These are phyloP conservation scores for Boletus rubescentipes DNA, from an alignment of 768 basidiomycete species.

Conservation along the genomic window DNA sequence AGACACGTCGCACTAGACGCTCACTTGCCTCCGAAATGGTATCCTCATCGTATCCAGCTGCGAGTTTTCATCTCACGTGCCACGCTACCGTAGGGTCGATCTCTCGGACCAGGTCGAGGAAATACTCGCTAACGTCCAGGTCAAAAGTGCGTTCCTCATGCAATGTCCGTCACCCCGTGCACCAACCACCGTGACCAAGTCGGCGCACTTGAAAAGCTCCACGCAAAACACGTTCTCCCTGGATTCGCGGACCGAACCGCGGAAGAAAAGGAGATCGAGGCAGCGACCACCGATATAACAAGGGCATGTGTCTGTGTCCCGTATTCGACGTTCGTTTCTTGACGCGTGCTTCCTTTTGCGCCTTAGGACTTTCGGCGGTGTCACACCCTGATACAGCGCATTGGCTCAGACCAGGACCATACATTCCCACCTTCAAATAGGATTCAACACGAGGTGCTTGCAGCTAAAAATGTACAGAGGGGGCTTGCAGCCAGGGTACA, in stretches of 20 bases:
- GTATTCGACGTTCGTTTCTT: conserved; percentile 2
- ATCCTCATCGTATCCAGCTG: conserved; percentile 2
- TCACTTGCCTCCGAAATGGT: conserved; percentile 87
- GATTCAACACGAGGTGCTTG: conserved; percentile 53
- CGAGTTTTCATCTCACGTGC: conserved; percentile 13
- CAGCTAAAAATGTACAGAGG: conserved; percentile 93
- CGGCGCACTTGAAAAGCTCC: conserved; percentile 86
- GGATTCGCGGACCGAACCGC: conserved; percentile 93
- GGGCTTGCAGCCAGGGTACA: conserved; percentile 96
- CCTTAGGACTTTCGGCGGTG: conserved; percentile 41
- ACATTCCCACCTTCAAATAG: conserved; percentile 57
- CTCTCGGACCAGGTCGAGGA: conserved; percentile 86
- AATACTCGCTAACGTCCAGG: conserved; percentile 61
- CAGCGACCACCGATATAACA: conserved; percentile 83
- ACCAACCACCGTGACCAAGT: conserved; percentile 50
- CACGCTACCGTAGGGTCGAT: conserved; percentile 70
- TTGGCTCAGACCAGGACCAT: conserved; percentile 58
- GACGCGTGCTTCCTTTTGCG: conserved; percentile 8
- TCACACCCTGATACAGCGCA: conserved; percentile 61
- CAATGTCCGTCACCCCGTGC: conserved; percentile 7
- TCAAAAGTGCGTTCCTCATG: conserved; percentile 65
- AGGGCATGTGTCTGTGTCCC: conserved; percentile 48
- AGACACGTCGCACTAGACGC: conserved; percentile 54
- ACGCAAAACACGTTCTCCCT: conserved; percentile 93
- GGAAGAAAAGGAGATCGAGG: conserved; percentile 93